Base-by-base conservation (phyloP, 2,329 filamentous ascomycete species). In the Hymenoscyphus fructigenus region DNA sequence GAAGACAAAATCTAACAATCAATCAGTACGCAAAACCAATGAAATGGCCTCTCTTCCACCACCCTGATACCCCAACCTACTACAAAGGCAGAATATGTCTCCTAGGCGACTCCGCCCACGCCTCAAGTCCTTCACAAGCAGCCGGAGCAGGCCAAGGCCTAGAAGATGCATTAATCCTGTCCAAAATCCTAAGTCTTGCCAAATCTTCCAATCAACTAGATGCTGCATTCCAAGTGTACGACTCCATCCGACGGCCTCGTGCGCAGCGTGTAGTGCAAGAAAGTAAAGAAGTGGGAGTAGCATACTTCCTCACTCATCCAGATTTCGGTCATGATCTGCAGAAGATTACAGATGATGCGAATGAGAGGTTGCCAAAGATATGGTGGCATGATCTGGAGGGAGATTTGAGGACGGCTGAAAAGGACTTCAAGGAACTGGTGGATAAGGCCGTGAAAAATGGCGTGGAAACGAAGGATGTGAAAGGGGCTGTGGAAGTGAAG, bases 51-150 rank as follows among this genome's bases (percentile, higher is more conserved):
- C 59, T 67, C 7, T 67, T 67, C 56, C 53, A 67, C 41, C 67
- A 69, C 3, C 77, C 77, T 5, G 78, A 80, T 1, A 69, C 66
- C n/a, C 71, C 69, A 57, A 68, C 63, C 3, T 83, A 79, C 44
- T 76, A 76, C 65, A 76, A 76, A 6, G 76, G 77, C 5, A 75
- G 79, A 0, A 71, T 83, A 20, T 80, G 78, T 57, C 78, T 88
- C 1, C 74, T 85, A 0, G 87, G 86, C 7, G 86, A 89, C 70
- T 84, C 85, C 0, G 86, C 86, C 0, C 86, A 89, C 71, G 85
- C 85, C 0, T 83, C 83, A 53, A 83, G 84, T 0, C 86, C 86
- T 0, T 82, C 84, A 44, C 82, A 86, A 53, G 85, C 85, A 0
- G 81, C 85, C 0, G 86, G 85, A 2, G 81, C 83, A 0, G 84